Evolutionary conservation across 106 monocot genomes (phyloP), one percentile per base, ranked within the genome.

Genomic region (Dactylorhiza incarnata): DNA sequence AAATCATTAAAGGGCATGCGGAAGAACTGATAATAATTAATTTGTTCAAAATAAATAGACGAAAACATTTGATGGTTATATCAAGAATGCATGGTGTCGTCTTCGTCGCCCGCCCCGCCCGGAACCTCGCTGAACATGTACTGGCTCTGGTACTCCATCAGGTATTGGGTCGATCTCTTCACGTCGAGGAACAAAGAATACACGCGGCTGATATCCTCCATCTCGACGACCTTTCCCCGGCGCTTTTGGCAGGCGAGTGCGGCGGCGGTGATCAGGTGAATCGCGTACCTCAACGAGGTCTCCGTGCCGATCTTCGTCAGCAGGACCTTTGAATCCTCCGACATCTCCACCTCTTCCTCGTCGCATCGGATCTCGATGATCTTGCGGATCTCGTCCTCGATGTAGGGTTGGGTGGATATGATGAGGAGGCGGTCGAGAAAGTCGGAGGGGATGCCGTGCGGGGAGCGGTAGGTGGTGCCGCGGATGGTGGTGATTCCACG

Each of bases 311-410:
- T 94, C 83, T 94, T 96, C 10, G 93, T 94, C 46, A 97, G 70
- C 51, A 94, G 49, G 8, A 82, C 86, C 74, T 87, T 89, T 11
- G 93, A 93, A 65, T 94, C 89, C 44, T 82, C 78, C 8, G 90
- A 85, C 96, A 97, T 93, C 14, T 94, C 89, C 77, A 97, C 96
- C n/a, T 91, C 96, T 50, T 97, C 96, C 76, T 97, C 97, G 5
- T 88, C 87, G 37, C 91, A 87, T 73, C 97, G 84, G 73, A 97
- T 97, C 23, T 89, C 94, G 5, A 97, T 86, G 76, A 97, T 94
- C 78, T 89, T 83, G 7, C 68, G 56, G 22, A 99, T 94, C 71
- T 99, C 97, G 24, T 91, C 87, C 79, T 86, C 89, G 2, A 87
- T 80, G 75, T 89, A 94, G 9, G 97, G 91, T 71, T 94, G 91